Base-by-base conservation (phyloP, 805 yeast genomes). In the Maudiozyma barnettii region DNA sequence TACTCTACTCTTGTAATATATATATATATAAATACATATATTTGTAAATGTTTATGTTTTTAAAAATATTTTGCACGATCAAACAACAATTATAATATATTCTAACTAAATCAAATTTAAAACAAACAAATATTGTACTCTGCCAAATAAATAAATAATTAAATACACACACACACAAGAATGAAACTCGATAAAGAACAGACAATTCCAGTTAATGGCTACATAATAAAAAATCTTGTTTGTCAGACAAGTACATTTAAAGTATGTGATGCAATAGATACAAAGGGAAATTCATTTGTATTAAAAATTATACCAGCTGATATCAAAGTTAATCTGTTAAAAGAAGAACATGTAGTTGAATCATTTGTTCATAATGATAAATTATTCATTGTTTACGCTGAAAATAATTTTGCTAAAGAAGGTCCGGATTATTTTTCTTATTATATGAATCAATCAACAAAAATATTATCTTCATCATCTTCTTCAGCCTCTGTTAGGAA, bases 381-480 rank as follows among this genome's bases (percentile, higher is more conserved):
- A 16, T 9, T 38, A 5, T 49, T 35, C 22, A 38, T 50, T 1
- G 48, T 55, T 4, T 55, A 50, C 37, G 46, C 50, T 2, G 42
- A 43, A 7, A 48, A 51, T 16, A 22, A 45, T 35, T 51, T 50
- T 39, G 43, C 44, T 19, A 39, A 36, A 7, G 59, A 56, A 44
- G 58, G 58, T 31, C 20, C 39, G 7, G 59, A 56, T 41, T 56
- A 56, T 42, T 56, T 56, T 33, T 51, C 52, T 31, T 55, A 55
- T 43, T 33, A 42, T 39, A 35, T 22, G 21, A 44, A 39, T 35
- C 12, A 26, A 26, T 26, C 30, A 26, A 9, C 30, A n/a, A n/a
- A n/a, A n/a, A n/a, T n/a, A 23, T 23, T 23, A 23, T 23, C 26
- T 9, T 26, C 30, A 26, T 26, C 30, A 26, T 26, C 8, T 9